Evolutionary conservation across 345 rosid species (phyloP).

Genomic region (Dipteronia sinensis): DNA sequence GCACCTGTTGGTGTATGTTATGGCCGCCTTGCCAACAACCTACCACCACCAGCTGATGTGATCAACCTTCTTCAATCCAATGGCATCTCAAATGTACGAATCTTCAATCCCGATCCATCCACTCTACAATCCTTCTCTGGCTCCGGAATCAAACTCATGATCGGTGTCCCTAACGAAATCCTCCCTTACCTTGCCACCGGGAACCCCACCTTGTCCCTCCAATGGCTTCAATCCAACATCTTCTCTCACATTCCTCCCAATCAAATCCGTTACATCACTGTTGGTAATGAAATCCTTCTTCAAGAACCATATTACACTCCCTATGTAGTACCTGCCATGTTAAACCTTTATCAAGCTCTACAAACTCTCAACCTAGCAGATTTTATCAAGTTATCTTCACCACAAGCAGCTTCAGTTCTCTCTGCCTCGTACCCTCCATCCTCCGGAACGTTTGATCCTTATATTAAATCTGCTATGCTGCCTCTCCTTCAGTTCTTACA

Average conservation of each 20-base stretch:
- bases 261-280: conserved; percentile 54
- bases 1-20: conserved; percentile 43
- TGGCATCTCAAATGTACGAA: conserved; percentile 31
- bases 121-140: conserved; percentile 35
- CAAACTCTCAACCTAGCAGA: conserved; percentile 21
- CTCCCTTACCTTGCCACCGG: conserved; percentile 38
- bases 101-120: conserved; percentile 36
- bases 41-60: conserved; percentile 26
- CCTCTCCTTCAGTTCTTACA: conserved; percentile 30
- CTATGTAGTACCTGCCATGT: conserved; percentile 33
- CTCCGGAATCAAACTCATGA: conserved; percentile 35
- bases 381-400: conserved; percentile 47
- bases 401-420: conserved; percentile 41
- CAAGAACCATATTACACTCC: conserved; percentile 35
- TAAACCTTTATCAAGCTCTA: conserved; percentile 35
- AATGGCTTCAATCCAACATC: conserved; percentile 39
- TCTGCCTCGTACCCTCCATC: conserved; percentile 43
- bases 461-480: conserved; percentile 9
- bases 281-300: conserved; percentile 49
- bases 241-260: conserved; percentile 29
- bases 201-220: conserved; percentile 13
- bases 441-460: conserved; percentile 34
- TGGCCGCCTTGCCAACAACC: conserved; percentile 40
- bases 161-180: conserved; percentile 42
- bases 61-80: conserved; percentile 32